phyloP scores from a whole-genome alignment of 2,329 filamentous ascomycete genomes.

The Neonectria hederae region DNA sequence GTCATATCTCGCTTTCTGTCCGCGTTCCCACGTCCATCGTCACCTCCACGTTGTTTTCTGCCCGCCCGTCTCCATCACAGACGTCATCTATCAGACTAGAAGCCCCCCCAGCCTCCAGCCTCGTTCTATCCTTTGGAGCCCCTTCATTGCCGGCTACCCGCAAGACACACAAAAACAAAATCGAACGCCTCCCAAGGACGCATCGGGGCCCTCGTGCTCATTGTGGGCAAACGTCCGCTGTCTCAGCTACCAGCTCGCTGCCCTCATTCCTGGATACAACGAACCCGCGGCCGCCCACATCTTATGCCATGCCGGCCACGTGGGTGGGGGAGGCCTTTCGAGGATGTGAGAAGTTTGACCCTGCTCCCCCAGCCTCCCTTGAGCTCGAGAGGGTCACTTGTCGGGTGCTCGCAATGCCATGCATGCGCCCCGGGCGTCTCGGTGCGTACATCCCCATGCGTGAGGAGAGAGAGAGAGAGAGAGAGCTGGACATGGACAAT shows the following conservation, averaged over 20 bases:
- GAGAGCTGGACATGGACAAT: neutral
- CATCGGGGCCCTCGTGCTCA: neutral
- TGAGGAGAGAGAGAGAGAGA: neutral
- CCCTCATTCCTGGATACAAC: slow-evolving; percentile 4
- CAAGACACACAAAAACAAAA: neutral
- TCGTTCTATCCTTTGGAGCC: neutral
- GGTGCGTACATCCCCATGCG: neutral
- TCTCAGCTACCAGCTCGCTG: slow-evolving; percentile 11
- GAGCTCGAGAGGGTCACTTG: neutral
- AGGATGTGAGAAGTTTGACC: neutral
- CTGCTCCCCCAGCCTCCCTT: neutral
- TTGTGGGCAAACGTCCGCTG: slow-evolving; percentile 5
- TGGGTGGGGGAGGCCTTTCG: neutral
- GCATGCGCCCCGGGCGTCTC: slow-evolving; percentile 2
- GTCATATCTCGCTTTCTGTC: slow-evolving; percentile 11
- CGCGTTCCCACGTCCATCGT: slow-evolving; percentile 1
- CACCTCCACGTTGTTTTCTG: slow-evolving; percentile 1
- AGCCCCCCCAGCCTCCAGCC: neutral
- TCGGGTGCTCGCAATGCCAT: slow-evolving; percentile 2
- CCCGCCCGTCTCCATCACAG: neutral
- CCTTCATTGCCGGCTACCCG: neutral
- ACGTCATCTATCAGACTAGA: neutral
- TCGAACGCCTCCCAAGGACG: neutral
- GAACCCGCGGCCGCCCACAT: slow-evolving; percentile 5
- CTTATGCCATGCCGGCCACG: slow-evolving; percentile 13